Conservation (phyloP, 148 eudicot species). For the Gaultheria prostrata region DNA sequence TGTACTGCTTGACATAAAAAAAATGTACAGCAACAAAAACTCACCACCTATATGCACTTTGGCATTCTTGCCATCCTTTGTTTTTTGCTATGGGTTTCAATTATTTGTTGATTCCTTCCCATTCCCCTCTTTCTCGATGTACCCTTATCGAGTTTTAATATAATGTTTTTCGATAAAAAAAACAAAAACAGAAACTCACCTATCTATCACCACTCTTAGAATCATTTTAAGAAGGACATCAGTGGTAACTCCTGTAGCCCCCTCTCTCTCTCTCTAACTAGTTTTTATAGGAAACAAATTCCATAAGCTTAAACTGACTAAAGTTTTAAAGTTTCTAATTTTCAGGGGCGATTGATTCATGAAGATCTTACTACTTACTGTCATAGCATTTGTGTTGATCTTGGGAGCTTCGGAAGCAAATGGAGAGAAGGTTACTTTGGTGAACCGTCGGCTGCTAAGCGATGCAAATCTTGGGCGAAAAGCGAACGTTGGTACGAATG, state of each 20-base stretch:
- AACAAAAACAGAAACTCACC: too few relatives aligned
- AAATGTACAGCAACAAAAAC: too few relatives aligned
- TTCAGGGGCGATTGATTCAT: background rate
- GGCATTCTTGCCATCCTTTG: too few relatives aligned
- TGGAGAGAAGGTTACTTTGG: background rate
- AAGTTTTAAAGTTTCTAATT: background rate
- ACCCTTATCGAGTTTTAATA: too few relatives aligned
- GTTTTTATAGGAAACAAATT: background rate
- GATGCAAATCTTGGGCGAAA: background rate
- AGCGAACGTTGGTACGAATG: background rate
- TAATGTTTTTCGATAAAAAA: too few relatives aligned
- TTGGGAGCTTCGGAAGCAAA: background rate
- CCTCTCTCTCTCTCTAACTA: background rate
- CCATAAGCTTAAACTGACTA: background rate
- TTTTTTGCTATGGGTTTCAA: too few relatives aligned
- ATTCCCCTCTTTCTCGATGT: too few relatives aligned
- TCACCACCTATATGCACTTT: too few relatives aligned
- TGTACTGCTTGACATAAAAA: too few relatives aligned
- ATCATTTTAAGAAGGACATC: background rate
- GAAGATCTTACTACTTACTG: background rate
- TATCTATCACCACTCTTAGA: background rate
- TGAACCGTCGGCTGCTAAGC: background rate
- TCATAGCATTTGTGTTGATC: background rate
- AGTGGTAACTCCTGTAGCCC: background rate
- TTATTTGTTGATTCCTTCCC: too few relatives aligned